A percentile compares a stretch with the other conserved stretches of the same genome.
Conservation (phyloP, 352 stramenopile genomes). For the Pythium brachiatum region DNA sequence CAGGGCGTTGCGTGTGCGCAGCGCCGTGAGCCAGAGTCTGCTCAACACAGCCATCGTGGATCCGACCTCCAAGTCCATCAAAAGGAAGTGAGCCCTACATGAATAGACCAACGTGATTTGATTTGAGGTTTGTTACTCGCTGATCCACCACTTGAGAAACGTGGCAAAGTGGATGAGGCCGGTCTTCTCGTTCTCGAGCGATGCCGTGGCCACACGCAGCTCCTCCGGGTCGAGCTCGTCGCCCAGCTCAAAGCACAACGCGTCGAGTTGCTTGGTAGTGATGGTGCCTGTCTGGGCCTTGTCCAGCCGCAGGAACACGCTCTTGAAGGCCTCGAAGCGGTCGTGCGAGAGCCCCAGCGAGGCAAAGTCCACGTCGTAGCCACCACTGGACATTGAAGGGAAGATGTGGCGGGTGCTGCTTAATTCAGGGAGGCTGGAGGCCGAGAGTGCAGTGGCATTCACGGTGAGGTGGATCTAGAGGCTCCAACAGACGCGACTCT, state of each 20-base stretch:
- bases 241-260: constrained; percentile 56
- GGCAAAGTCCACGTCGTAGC: constrained; percentile 53
- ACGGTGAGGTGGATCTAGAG: too few relatives aligned
- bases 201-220: constrained; percentile 40
- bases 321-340: constrained; percentile 61
- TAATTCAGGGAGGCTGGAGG: background rate
- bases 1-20: constrained; percentile 49
- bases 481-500: too few relatives aligned
- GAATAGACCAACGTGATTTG: background rate
- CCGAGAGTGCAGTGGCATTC: background rate
- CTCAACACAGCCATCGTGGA: constrained; percentile 19
- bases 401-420: background rate
- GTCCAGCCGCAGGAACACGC: constrained; percentile 48
- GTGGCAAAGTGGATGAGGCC: constrained; percentile 58
- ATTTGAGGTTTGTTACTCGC: constrained; percentile 30
- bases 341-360: constrained; percentile 44
- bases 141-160: constrained; percentile 69
- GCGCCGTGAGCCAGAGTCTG: constrained; percentile 32
- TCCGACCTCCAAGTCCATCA: constrained; percentile 25
- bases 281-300: constrained; percentile 49
- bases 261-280: constrained; percentile 49
- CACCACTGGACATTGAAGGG: background rate
- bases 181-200: constrained; percentile 46
- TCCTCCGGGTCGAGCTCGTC: constrained; percentile 63
- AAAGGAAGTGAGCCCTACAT: constrained; percentile 16